Evolutionary conservation across 2,329 filamentous ascomycete genomes (phyloP), one percentile per base, ranked within the genome.

Genomic region (Metarhizium robertsii): DNA sequence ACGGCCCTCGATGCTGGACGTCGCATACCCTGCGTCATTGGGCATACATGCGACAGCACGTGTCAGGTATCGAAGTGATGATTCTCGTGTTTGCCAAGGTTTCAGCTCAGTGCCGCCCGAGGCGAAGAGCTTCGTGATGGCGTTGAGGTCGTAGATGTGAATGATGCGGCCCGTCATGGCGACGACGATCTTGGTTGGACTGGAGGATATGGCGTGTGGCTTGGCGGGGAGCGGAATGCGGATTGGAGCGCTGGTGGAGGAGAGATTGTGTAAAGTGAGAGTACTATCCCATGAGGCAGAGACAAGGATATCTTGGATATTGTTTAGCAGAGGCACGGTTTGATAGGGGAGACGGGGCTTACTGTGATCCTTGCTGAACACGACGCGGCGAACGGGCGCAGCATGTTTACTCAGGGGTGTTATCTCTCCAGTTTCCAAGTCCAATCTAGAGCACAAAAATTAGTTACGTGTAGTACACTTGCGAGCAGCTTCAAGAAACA

Each of bases 21-120:
- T 92, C 10, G 92, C 92, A 69, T 97, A 99, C 5, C 94, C 94
- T 11, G 87, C 88, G 62, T 96, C 94, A 64, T 94, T 92, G 14
- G 94, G 92, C 94, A 99, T 97, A 71, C 92, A 96, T 16, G 91
- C 86, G 0, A 97, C 88, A 18, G 90, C 89, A 57, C 94, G 84
- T 1, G 92, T 97, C 78, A 96, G 90, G 73, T 96, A 99, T 70
- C 96, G 95, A 66, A 99, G 80, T 30, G 88, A 95, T 53, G 90
- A 95, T 71, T 99, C 94, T 58, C 94, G 84, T 64, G 90, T 84
- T 71, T 99, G 94, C 90, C 90, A 96, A 0, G 92, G 92, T 67
- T 88, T 81, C 53, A 91, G 66, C 20, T 73, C 73, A 65, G 73
- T 59, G 66, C 73, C 69, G 1, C 71, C 69, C 3, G 64, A 62